phyloP scores from a whole-genome alignment of 768 basidiomycete species.

The Scleroderma citrinum region DNA sequence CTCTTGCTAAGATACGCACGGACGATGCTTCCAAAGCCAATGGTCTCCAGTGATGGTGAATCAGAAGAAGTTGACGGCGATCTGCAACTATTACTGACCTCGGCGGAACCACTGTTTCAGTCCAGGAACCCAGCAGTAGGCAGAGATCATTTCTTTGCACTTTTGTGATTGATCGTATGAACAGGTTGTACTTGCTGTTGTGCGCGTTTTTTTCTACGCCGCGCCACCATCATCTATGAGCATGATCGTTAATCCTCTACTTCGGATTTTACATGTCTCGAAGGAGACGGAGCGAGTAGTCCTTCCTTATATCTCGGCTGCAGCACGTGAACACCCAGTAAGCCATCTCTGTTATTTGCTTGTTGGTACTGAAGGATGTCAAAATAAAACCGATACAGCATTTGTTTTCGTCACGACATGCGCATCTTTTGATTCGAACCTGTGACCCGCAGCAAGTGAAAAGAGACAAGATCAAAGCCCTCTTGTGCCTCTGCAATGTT shows the following conservation, averaged over 20 bases:
- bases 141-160: neutral
- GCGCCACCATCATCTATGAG: constrained; percentile 49
- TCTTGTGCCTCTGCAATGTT: constrained; percentile 57
- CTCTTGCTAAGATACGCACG: constrained; percentile 79
- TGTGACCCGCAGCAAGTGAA: constrained; percentile 66
- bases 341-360: constrained; percentile 19
- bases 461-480: constrained; percentile 65
- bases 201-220: constrained; percentile 69
- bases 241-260: constrained; percentile 63
- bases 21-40: constrained; percentile 71
- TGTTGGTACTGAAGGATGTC: neutral
- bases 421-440: constrained; percentile 63
- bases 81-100: constrained; percentile 64
- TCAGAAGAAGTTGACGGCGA: constrained; percentile 65
- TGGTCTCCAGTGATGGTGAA: constrained; percentile 24
- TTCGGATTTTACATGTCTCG: constrained; percentile 64
- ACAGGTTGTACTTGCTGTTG: constrained; percentile 76
- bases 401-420: constrained; percentile 57
- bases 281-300: constrained; percentile 73
- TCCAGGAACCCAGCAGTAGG: constrained; percentile 84
- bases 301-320: constrained; percentile 60
- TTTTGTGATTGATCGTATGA: neutral
- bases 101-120: constrained; percentile 72
- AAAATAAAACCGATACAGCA: constrained; percentile 14
- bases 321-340: constrained; percentile 66